Evolutionary conservation across 148 eudicot genomes (phyloP), one percentile per base, ranked within the genome.

Genomic region (Oxyria digyna): DNA sequence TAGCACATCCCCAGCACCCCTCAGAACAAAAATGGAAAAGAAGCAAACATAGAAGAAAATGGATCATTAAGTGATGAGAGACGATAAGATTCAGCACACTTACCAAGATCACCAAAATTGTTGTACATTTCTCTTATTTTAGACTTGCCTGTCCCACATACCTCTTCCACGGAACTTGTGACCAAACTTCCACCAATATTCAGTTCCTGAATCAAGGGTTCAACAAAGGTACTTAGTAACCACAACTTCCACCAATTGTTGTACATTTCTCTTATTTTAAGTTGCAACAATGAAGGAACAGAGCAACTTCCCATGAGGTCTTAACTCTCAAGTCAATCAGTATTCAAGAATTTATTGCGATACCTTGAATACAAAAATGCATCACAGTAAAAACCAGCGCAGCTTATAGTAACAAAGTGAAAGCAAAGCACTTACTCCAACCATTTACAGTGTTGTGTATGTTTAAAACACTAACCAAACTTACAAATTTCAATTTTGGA

Each of bases 31-130:
- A 63, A 37, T 3, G 29, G 26, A 14, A 35, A 35, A 38, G 6
- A 5, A 62, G 27, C 8, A 66, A 38, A 3, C n/a, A 10, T 15
- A 9, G 14, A 66, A 37, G 27, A 2, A 24, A 38, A 24, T 18
- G 31, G 38, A 59, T 37, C 46, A 66, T 9, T 66, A 26, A 24
- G 32, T 54, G 26, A 24, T 37, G 23, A 13, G 13, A 67, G 33
- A 42, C 20, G 62, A 73, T 31, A 49, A 35, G 45, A 17, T 49
- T 54, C 69, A 72, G 40, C 32, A 65, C 74, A 24, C 91, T 17
- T 84, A 88, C 99, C 99, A 82, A 95, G 97, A 85, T 95, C 99
- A 72, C 99, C 99, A 46, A 81, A 74, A 74, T 72, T 80, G 77
- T 84, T 84, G 82, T 91, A 81, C 75, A 88, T 76, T 67, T 81